These are phyloP conservation scores for Saccharomycodes ludwigii DNA, from an alignment of 805 yeast genomes.

Conservation along the genomic window DNA sequence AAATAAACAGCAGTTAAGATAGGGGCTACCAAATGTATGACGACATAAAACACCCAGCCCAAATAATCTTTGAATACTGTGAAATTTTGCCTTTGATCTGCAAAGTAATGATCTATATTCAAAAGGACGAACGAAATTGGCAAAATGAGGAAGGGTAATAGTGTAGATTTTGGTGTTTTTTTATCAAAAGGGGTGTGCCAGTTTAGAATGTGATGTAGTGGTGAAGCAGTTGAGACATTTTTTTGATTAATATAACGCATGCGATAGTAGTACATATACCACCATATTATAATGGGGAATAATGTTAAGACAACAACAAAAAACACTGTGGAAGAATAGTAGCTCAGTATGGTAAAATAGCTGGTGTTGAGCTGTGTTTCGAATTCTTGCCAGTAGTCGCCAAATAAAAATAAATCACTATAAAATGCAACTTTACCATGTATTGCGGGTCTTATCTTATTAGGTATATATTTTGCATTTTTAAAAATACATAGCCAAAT, in stretches of 20 bases:
- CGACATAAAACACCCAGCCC: slow-evolving; percentile 53
- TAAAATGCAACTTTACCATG: slow-evolving; percentile 35
- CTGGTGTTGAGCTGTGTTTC: slow-evolving; percentile 10
- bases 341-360: slow-evolving; percentile 5
- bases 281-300: slow-evolving; percentile 18
- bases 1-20: slow-evolving; percentile 49
- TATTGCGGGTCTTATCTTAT: slow-evolving; percentile 38
- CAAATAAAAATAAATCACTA: slow-evolving; percentile 22
- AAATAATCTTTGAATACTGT: slow-evolving; percentile 35
- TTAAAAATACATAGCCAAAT: slow-evolving; percentile 46
- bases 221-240: background rate
- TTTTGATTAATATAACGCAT: too few species aligned
- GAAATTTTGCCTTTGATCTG: slow-evolving; percentile 26
- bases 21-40: slow-evolving; percentile 50
- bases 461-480: slow-evolving; percentile 47
- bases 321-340: too few species aligned
- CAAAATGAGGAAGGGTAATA: slow-evolving; percentile 26
- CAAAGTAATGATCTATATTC: slow-evolving; percentile 32
- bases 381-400: slow-evolving; percentile 22
- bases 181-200: slow-evolving; percentile 11
- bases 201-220: slow-evolving; percentile 11
- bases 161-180: slow-evolving; percentile 10
- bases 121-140: slow-evolving; percentile 30
- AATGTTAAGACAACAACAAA: slow-evolving; percentile 6
- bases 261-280: slow-evolving; percentile 16